A percentile compares a stretch with the other conserved stretches of the same genome.
These are phyloP conservation scores for Mycogone perniciosa DNA, from an alignment of 2,329 filamentous ascomycete species.

Conservation along the genomic window DNA sequence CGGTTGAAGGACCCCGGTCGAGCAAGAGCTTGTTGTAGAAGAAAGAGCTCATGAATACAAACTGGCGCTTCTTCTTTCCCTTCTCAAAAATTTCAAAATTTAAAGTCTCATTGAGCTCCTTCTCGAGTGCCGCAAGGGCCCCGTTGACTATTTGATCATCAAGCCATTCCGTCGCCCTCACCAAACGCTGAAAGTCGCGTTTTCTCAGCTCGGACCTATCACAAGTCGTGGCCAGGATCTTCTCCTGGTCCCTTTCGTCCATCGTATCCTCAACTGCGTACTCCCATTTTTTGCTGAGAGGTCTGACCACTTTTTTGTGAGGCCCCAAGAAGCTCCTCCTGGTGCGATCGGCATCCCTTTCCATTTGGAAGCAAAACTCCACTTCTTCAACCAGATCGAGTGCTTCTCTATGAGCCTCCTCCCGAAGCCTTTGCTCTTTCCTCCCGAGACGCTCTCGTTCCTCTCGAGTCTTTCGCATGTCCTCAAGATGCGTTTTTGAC, in stretches of 20 bases:
- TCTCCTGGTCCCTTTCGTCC: slow-evolving; percentile 19
- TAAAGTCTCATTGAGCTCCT: slow-evolving; percentile 44
- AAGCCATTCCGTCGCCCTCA: slow-evolving; percentile 56
- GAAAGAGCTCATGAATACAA: slow-evolving; percentile 57
- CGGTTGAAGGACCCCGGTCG: no score
- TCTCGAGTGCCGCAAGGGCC: slow-evolving; percentile 54
- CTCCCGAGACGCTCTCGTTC: no score
- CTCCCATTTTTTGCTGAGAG: slow-evolving; percentile 23
- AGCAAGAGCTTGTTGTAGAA: slow-evolving; percentile 38
- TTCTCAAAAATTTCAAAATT: slow-evolving; percentile 45
- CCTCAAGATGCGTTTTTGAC: slow-evolving; percentile 14
- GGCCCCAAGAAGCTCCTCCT: no score
- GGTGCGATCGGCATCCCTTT: no score
- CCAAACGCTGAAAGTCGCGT: slow-evolving; percentile 59
- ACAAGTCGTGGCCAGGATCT: slow-evolving; percentile 37
- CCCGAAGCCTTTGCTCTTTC: no score
- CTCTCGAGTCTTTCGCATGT: background rate
- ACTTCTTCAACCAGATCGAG: no score
- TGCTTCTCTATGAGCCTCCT: no score
- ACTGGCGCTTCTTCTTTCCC: slow-evolving; percentile 47
- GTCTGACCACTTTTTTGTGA: background rate
- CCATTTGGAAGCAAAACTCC: no score
- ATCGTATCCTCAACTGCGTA: slow-evolving; percentile 25
- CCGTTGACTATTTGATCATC: slow-evolving; percentile 73
- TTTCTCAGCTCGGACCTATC: slow-evolving; percentile 44